A percentile compares a stretch with the other conserved stretches of the same genome.
These are phyloP conservation scores for Circinella umbellata DNA, from an alignment of 371 early-diverging fungal species.

Conservation along the genomic window DNA sequence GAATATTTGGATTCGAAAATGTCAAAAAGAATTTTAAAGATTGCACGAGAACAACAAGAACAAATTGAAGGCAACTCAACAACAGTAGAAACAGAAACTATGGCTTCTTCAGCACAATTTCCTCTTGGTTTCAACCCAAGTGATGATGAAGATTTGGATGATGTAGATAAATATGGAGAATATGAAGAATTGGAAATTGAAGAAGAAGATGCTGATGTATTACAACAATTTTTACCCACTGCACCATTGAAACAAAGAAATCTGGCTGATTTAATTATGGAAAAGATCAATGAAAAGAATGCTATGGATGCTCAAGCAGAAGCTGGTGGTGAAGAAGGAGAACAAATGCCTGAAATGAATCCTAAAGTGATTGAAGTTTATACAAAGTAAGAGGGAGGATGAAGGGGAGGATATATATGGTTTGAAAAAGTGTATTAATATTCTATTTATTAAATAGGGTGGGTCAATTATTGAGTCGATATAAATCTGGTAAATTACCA, in stretches of 20 bases:
- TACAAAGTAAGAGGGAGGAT: conserved; percentile 67
- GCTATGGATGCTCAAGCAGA: conserved; percentile 35
- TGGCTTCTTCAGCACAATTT: conserved; percentile 9
- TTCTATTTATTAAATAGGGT: conserved; percentile 71
- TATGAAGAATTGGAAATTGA: conserved; percentile 70
- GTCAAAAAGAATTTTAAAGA: conserved; percentile 85
- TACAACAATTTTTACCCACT: conserved; percentile 88
- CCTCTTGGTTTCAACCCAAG: conserved; percentile 50
- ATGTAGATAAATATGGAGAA: conserved; percentile 61
- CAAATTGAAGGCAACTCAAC: conserved; percentile 65
- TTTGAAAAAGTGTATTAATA: not conserved
- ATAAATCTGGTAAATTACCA: conserved; percentile 96
- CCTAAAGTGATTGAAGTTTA: conserved; percentile 96
- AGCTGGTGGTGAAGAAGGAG: conserved; percentile 27
- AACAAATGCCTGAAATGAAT: conserved; percentile 61
- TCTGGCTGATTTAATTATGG: conserved; percentile 94
- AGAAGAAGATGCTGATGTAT: conserved; percentile 74
- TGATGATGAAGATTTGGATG: conserved; percentile 57
- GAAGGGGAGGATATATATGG: not conserved
- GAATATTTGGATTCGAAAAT: conserved; percentile 88
- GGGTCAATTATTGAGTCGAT: conserved; percentile 87
- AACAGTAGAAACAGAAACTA: not conserved
- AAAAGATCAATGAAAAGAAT: conserved; percentile 85
- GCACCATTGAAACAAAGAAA: conserved; percentile 84
- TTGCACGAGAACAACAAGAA: conserved; percentile 91